phyloP scores from a whole-genome alignment of 1,284 basidiomycete genomes.

The Pisolithus thermaeus region DNA sequence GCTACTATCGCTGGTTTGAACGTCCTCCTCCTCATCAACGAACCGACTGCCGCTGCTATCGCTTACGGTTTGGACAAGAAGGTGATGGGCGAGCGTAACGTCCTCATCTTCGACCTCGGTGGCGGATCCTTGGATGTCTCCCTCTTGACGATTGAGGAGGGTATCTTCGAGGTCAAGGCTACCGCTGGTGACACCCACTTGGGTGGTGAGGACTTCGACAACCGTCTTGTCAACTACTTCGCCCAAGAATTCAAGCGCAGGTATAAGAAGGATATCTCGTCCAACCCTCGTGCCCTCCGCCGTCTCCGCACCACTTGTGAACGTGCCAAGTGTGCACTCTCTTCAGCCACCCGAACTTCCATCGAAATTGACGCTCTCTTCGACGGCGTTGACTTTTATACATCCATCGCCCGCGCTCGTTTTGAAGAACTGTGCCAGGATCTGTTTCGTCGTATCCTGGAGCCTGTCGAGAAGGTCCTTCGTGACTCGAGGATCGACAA shows the following conservation, averaged over 20 bases:
- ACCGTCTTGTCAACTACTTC: conserved; percentile 97
- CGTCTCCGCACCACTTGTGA: no score
- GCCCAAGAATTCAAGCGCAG: conserved; percentile 98
- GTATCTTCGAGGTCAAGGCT: conserved; percentile 99
- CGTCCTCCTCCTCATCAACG: conserved; percentile 92
- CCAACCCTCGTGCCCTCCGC: conserved; percentile 74
- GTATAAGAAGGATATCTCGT: conserved; percentile 99
- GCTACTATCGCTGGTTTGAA: conserved; percentile 87
- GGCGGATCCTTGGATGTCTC: conserved; percentile 99
- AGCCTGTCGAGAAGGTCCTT: conserved; percentile 93
- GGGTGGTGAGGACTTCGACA: conserved; percentile 99
- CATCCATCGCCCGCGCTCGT: conserved; percentile 76
- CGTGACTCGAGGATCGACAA: conserved; percentile 99
- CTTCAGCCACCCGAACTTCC: conserved; percentile 92
- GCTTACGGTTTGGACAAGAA: conserved; percentile 91
- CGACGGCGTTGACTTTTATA: conserved; percentile 98
- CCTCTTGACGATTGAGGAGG: conserved; percentile 94
- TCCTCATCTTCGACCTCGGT: conserved; percentile 96
- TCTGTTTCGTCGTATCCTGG: conserved; percentile 93
- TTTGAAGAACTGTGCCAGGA: conserved; percentile 99
- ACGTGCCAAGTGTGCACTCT: conserved; percentile 87
- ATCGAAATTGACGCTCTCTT: conserved; percentile 95
- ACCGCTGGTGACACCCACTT: conserved; percentile 99
- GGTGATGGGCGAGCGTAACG: conserved; percentile 81
- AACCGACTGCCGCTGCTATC: conserved; percentile 92